Conservation (phyloP, 306 rosid genomes). For the Crotalaria pallida region DNA sequence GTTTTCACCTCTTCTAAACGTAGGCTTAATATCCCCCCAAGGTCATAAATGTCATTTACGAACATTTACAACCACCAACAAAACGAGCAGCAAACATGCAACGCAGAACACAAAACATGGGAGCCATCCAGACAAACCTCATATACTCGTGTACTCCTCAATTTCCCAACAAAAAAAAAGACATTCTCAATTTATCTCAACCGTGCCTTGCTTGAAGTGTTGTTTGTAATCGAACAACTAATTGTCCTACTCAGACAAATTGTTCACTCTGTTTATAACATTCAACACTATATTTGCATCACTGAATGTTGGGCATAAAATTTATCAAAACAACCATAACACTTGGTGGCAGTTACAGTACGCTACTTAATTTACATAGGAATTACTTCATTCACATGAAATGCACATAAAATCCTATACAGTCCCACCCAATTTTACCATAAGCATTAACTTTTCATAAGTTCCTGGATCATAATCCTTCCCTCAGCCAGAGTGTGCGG, state of each 20-base stretch:
- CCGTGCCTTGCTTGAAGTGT: neutral
- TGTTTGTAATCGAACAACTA: neutral
- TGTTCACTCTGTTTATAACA: neutral
- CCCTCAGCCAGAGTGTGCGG: conserved; percentile 41
- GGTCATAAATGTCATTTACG: no score
- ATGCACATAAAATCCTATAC: neutral
- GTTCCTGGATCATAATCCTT: conserved; percentile 47
- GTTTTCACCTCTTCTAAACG: no score
- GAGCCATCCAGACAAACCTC: no score
- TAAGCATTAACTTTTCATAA: conserved; percentile 26
- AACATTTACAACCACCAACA: no score
- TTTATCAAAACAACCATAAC: neutral
- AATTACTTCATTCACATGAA: neutral
- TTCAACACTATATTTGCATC: neutral
- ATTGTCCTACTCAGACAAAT: neutral
- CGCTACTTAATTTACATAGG: neutral
- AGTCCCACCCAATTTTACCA: neutral
- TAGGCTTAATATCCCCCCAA: no score
- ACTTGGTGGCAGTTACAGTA: neutral
- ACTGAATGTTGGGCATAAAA: neutral
- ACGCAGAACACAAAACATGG: no score
- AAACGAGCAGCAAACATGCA: no score
- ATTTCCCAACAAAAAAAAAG: neutral
- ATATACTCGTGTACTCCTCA: no score
- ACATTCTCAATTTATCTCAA: neutral